Base-by-base conservation (phyloP, 2,329 filamentous ascomycete species). In the Aureobasidium sp. region DNA sequence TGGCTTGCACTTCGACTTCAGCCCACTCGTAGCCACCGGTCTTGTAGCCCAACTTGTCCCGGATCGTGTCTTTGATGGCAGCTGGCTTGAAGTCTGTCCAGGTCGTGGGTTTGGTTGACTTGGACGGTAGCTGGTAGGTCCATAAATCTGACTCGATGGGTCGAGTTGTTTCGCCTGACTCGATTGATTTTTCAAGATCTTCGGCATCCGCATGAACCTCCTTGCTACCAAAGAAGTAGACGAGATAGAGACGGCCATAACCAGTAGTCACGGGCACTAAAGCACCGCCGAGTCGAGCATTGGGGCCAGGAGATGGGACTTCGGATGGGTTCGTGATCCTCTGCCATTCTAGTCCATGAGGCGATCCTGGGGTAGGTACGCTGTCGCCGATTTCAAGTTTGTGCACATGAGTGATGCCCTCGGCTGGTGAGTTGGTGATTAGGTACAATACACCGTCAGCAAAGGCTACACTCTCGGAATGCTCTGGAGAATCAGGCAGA, bases 61-160 rank as follows among this genome's bases (percentile, higher is more conserved):
- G 69, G 39, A 78, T 77, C 0, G 70, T 69, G 62, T 79, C 76
- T 63, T 79, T 79, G 65, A 78, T 73, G 59, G 73, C 74, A 1
- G 77, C 75, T n/a, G 75, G 75, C 55, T 75, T 76, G 62, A 76
- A 70, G 1, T 57, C 61, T 36, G 61, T 62, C 60, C 60, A 62
- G 5, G 36, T 45, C 2, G 49, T 68, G 66, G 57, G 69, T 31
- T 56, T 56, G 31, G 60, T 62, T 22, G 60, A 62, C 31, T 62
- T 72, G 5, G 76, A 77, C 1, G 73, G 75, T 7, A 78, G 70
- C 62, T 79, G 77, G n/a, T 77, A 71, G 0, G 71, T 74, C 77
- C 76, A 78, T n/a, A 75, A 71, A 62, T 78, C 76, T 61, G 72
- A 74, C 69, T 74, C 76, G 59, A 68, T 67, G 17, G 60, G 63